Evolutionary conservation across 768 basidiomycete genomes (phyloP), one percentile per base, ranked within the genome.

Genomic region (Kwoniella bestiolae): DNA sequence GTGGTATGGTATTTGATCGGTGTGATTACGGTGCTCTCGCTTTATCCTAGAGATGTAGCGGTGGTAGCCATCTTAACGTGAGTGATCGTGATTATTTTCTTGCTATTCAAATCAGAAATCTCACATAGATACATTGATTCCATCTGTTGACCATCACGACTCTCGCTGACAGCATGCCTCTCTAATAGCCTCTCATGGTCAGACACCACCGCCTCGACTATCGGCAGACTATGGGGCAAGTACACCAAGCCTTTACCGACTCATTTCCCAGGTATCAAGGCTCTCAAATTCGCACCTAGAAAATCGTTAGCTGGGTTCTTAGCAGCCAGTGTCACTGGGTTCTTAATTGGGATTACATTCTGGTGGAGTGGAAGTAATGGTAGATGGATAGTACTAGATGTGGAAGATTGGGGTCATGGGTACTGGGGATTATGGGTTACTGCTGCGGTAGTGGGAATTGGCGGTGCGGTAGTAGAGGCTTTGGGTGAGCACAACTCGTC

Each of bases 1-100:
- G 91, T 94, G 29, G 87, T 89, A 51, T 95, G 90, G 91, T 96
- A 95, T 79, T 88, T 95, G 63, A 81, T 94, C 26, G 94, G 94
- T 18, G 91, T 90, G 68, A 86, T 91, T 66, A 86, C 88, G 74
- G 90, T 87, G 16, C 85, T 96, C 21, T 81, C 86, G 0, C 81
- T 88, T 55, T 90, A 91, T 74, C 94, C 94, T 2, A 84, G 89
- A 52, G 94, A 95, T 75, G 85, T 96, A 32, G 93, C 93, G 11
- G 87, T 91, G n/a, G 88, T 95, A 14, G 86, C 92, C 6, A 90
- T 96, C 69, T 85, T 94, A 70, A 91, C 93, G 93, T 91, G 78
- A 73, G 90, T 85, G n/a, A n/a, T n/a, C n/a, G n/a, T n/a, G n/a
- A n/a, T n/a, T n/a, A n/a, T n/a, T n/a, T n/a, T n/a, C n/a, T n/a